A percentile compares a stretch with the other conserved stretches of the same genome.
Conservation (phyloP, 2,329 filamentous ascomycete genomes). For the Fusarium longipes region DNA sequence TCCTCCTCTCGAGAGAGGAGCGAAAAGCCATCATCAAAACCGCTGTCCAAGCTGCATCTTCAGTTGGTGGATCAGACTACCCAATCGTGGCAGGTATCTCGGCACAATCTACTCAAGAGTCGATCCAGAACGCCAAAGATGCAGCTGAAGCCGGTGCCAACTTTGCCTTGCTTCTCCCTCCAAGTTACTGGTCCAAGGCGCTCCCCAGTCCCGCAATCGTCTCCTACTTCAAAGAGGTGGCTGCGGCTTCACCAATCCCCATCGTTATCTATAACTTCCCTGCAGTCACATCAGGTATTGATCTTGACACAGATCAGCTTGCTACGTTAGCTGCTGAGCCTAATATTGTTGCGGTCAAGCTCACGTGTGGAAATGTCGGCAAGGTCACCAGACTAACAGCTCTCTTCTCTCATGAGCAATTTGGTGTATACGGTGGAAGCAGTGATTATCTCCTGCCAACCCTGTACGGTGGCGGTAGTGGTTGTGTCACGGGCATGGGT, state of each 20-base stretch:
- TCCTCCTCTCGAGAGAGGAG: conserved; percentile 55
- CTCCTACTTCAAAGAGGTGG: conserved; percentile 75
- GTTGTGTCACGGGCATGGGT: conserved; percentile 59
- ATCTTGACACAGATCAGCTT: conserved; percentile 72
- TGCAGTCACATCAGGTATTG: conserved; percentile 71
- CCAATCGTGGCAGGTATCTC: conserved; percentile 60
- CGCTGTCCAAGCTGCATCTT: conserved; percentile 53
- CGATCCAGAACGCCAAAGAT: conserved; percentile 74
- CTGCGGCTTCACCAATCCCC: conserved; percentile 69
- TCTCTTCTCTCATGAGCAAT: conserved; percentile 53
- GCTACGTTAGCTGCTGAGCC: conserved; percentile 68
- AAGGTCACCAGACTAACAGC: conserved; percentile 70
- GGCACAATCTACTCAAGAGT: conserved; percentile 66
- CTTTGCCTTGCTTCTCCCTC: conserved; percentile 79
- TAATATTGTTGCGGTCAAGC: conserved; percentile 75
- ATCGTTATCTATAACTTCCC: conserved; percentile 78
- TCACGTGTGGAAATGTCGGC: conserved; percentile 76
- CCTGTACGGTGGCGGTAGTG: conserved; percentile 54
- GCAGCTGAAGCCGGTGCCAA: conserved; percentile 76
- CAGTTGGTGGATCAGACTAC: conserved; percentile 50
- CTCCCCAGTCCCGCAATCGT: conserved; percentile 63
- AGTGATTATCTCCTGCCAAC: conserved; percentile 58
- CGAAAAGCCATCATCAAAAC: conserved; percentile 55
- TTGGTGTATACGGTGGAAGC: conserved; percentile 58
- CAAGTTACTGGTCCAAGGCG: conserved; percentile 74